Percentiles rank a stretch among this genome's conserved stretches.
These are phyloP conservation scores for Boletus patriciae DNA, from an alignment of 768 basidiomycete species.

Conservation along the genomic window DNA sequence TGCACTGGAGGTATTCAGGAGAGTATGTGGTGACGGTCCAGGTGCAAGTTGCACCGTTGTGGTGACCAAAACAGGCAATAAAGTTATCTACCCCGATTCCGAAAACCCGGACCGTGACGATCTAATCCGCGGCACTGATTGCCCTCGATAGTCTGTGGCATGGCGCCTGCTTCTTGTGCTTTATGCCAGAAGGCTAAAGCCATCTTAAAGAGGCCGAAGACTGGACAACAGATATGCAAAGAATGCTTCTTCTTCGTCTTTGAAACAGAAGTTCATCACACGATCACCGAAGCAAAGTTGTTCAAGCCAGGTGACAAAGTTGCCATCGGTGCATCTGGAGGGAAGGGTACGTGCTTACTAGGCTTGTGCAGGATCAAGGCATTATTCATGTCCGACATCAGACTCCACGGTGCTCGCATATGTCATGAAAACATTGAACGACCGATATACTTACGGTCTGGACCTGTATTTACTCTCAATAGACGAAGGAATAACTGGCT, in stretches of 20 bases:
- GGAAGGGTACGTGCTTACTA: slow-evolving; percentile 68
- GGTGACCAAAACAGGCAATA: slow-evolving; percentile 12
- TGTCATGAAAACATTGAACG: slow-evolving; percentile 94
- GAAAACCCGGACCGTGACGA: neutral
- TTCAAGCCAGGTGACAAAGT: slow-evolving; percentile 91
- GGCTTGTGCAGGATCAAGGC: neutral
- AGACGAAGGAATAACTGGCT: slow-evolving; percentile 98
- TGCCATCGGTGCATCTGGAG: slow-evolving; percentile 97
- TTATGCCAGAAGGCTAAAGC: slow-evolving; percentile 76
- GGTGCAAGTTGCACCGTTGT: neutral
- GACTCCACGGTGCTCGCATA: slow-evolving; percentile 98
- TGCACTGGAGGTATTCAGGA: neutral
- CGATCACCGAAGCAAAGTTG: slow-evolving; percentile 77
- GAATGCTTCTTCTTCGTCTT: slow-evolving; percentile 97
- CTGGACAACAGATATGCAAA: slow-evolving; percentile 95
- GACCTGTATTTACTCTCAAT: slow-evolving; percentile 92
- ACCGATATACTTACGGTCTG: slow-evolving; percentile 89
- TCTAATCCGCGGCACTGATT: neutral
- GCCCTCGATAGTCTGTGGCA: slow-evolving; percentile 29
- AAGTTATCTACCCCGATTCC: neutral
- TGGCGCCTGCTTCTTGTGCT: slow-evolving; percentile 81
- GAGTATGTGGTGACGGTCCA: neutral
- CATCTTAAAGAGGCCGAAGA: slow-evolving; percentile 93
- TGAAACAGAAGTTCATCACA: slow-evolving; percentile 97
- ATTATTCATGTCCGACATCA: slow-evolving; percentile 32